phyloP scores from a whole-genome alignment of 2,329 filamentous ascomycete genomes.

The Neonectria ditissima region DNA sequence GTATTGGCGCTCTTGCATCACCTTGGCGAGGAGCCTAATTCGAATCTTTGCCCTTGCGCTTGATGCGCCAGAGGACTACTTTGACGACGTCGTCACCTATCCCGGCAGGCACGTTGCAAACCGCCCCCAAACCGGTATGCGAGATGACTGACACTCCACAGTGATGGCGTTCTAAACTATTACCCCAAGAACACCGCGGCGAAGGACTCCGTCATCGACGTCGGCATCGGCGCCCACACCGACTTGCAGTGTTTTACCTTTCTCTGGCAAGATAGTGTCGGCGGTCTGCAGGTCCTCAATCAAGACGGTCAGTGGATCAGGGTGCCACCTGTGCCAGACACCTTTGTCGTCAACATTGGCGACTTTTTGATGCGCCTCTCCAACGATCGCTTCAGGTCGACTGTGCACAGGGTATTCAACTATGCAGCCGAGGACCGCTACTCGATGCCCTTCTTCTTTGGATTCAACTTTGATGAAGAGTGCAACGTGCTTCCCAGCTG shows the following conservation, averaged over 20 bases:
- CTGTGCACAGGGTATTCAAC: slow-evolving; percentile 62
- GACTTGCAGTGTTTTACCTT: slow-evolving; percentile 55
- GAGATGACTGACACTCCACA: neutral
- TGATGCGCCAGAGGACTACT: slow-evolving; percentile 64
- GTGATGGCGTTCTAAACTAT: slow-evolving; percentile 21
- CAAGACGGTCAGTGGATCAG: slow-evolving; percentile 40
- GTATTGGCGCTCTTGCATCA: slow-evolving; percentile 63
- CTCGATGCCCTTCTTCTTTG: slow-evolving; percentile 69
- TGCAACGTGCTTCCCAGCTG: slow-evolving; percentile 62
- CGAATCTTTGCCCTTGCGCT: slow-evolving; percentile 66
- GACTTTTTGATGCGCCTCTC: slow-evolving; percentile 43
- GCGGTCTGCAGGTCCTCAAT: slow-evolving; percentile 45
- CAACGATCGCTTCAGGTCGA: slow-evolving; percentile 39
- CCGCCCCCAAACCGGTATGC: neutral
- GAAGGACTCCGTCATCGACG: neutral
- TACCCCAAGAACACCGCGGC: slow-evolving; percentile 19
- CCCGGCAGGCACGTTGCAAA: slow-evolving; percentile 11
- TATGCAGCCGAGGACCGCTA: slow-evolving; percentile 55
- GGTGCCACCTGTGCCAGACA: slow-evolving; percentile 39
- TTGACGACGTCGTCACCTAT: slow-evolving; percentile 54
- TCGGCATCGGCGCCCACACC: slow-evolving; percentile 22
- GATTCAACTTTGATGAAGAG: slow-evolving; percentile 64
- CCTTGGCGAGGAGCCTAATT: slow-evolving; percentile 63
- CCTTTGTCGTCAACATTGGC: slow-evolving; percentile 45
- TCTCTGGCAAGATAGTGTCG: slow-evolving; percentile 53